Percentiles rank a stretch among this genome's conserved stretches.
Conservation (phyloP, 345 rosid genomes). For the Populus pruinosa region DNA sequence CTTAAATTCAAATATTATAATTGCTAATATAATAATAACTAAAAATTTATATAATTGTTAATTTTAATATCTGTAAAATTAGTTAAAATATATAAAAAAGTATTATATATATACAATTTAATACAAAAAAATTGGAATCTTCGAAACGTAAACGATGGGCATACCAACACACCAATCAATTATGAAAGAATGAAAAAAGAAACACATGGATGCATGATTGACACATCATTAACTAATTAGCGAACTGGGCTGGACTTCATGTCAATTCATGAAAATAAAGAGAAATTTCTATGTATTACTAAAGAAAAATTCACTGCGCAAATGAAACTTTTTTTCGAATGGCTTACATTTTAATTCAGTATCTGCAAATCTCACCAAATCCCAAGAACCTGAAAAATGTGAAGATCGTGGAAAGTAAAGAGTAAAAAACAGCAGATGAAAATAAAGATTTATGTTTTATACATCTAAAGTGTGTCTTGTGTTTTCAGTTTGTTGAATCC, state of each 20-base stretch:
- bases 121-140: no score
- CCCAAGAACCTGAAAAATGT: neutral
- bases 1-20: no score
- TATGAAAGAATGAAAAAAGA: no score
- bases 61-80: no score
- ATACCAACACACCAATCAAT: no score
- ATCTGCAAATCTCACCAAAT: neutral
- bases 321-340: no score
- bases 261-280: neutral
- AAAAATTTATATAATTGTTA: no score
- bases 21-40: no score
- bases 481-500: slow-evolving; percentile 27
- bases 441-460: slow-evolving; percentile 9
- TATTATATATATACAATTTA: no score
- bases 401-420: neutral
- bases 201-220: no score
- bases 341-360: neutral
- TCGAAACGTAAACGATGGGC: no score
- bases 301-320: neutral
- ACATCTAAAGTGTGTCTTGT: slow-evolving; percentile 31
- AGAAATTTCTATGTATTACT: neutral
- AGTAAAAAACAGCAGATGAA: neutral
- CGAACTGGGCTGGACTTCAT: neutral
- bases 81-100: no score
- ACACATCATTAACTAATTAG: neutral